Conservation (phyloP, 2,329 filamentous ascomycete species). For the Xylariaceae sp. region DNA sequence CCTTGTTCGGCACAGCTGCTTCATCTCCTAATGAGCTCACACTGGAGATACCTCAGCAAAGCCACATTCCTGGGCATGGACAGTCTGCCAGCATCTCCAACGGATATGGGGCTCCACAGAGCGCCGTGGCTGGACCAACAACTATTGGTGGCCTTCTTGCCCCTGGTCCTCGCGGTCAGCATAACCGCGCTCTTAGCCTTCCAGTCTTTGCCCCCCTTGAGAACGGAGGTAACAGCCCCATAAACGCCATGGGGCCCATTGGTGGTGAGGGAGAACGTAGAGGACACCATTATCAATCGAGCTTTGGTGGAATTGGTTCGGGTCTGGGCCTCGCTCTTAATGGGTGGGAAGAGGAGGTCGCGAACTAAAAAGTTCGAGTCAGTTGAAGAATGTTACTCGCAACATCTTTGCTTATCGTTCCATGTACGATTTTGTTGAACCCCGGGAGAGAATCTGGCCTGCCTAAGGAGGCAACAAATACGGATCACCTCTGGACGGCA, state of each 20-base stretch:
- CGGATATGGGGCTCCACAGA: slow-evolving; percentile 59
- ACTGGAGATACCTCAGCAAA: slow-evolving; percentile 66
- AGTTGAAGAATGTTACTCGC: slow-evolving; percentile 31
- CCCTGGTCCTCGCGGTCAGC: slow-evolving; percentile 65
- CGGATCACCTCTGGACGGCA: background rate
- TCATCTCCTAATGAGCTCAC: slow-evolving; percentile 62
- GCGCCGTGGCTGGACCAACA: slow-evolving; percentile 62
- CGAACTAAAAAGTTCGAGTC: slow-evolving; percentile 52
- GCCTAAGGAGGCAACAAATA: slow-evolving; percentile 1
- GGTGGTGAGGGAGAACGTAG: slow-evolving; percentile 62
- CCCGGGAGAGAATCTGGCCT: slow-evolving; percentile 28
- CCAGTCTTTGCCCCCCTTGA: slow-evolving; percentile 72
- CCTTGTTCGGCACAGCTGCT: slow-evolving; percentile 77
- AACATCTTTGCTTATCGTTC: slow-evolving; percentile 34
- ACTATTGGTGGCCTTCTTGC: slow-evolving; percentile 80
- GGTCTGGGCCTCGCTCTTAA: slow-evolving; percentile 69
- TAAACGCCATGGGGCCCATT: slow-evolving; percentile 52
- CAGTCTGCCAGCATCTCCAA: slow-evolving; percentile 71
- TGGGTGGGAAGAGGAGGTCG: slow-evolving; percentile 72
- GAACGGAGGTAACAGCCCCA: slow-evolving; percentile 61
- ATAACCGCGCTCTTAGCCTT: slow-evolving; percentile 86
- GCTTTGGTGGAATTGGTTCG: slow-evolving; percentile 64
- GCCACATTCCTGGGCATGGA: slow-evolving; percentile 66
- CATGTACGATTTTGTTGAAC: slow-evolving; percentile 43
- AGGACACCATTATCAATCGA: slow-evolving; percentile 70